A percentile compares a stretch with the other conserved stretches of the same genome.
These are phyloP conservation scores for Rhodosporidiobolus odoratus DNA, from an alignment of 768 basidiomycete species.

Conservation along the genomic window DNA sequence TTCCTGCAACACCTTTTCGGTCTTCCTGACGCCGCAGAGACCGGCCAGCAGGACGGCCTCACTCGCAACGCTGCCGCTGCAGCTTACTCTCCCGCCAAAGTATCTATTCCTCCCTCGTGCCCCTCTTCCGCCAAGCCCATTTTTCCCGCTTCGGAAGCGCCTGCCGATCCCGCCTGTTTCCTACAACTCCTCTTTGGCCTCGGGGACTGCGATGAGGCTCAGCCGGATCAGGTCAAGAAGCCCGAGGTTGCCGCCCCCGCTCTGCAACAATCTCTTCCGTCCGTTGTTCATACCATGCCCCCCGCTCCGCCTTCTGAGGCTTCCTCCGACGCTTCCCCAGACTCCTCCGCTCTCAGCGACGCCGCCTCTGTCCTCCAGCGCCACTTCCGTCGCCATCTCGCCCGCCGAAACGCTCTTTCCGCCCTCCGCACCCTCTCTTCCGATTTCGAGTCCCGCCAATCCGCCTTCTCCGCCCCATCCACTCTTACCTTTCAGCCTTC, in stretches of 20 bases:
- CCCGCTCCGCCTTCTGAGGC: not conserved
- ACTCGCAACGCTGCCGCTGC: not conserved
- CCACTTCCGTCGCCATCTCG: conserved; percentile 10
- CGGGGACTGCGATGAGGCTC: not conserved
- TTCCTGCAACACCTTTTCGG: not conserved
- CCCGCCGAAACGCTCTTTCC: conserved; percentile 45
- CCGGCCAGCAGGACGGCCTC: not conserved
- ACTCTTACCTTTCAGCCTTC: conserved; percentile 45
- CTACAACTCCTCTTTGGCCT: not conserved
- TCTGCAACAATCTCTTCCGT: not conserved
- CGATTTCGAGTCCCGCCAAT: conserved; percentile 52
- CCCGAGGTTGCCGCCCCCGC: not conserved
- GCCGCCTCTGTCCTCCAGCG: conserved; percentile 8
- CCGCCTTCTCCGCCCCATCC: conserved; percentile 46
- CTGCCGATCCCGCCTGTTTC: not conserved
- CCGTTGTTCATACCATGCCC: not conserved
- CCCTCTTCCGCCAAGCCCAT: not conserved
- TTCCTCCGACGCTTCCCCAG: not conserved
- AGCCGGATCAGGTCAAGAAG: not conserved
- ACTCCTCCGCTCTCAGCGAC: not conserved
- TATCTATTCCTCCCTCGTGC: not conserved
- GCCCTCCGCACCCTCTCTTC: conserved; percentile 50
- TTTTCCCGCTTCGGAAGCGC: too few relatives aligned
- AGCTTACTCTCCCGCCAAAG: not conserved
- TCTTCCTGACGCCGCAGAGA: not conserved